Conservation (phyloP, 2,329 filamentous ascomycete species). For the Arthrobotrys megalospora region DNA sequence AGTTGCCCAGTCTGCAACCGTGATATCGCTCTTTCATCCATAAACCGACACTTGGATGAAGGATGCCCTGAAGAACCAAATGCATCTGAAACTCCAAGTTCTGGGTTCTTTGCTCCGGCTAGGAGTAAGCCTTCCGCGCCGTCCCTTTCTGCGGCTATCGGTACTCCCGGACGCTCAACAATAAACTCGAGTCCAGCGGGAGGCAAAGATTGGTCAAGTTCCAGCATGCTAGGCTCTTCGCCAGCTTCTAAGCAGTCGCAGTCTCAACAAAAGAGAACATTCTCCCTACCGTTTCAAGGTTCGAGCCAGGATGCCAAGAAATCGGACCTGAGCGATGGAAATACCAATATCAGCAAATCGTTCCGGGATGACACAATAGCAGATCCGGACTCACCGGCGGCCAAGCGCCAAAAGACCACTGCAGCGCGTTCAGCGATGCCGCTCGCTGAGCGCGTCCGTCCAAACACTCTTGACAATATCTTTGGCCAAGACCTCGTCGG, state of each 20-base stretch:
- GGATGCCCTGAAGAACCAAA: constrained; percentile 71
- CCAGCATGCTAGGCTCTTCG: constrained; percentile 20
- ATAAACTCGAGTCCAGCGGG: constrained; percentile 29
- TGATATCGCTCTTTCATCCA: constrained; percentile 78
- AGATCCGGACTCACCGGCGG: constrained; percentile 61
- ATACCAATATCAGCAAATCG: constrained; percentile 12
- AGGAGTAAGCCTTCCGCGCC: constrained; percentile 32
- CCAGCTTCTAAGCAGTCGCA: constrained; percentile 32
- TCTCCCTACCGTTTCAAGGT: constrained; percentile 38
- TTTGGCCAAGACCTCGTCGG: constrained; percentile 94
- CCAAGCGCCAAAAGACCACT: constrained; percentile 63
- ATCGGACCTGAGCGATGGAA: background rate
- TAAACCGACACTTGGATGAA: constrained; percentile 93
- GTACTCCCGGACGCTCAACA: constrained; percentile 3
- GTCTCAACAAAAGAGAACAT: constrained; percentile 49
- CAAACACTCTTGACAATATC: constrained; percentile 84
- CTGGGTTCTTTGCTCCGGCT: constrained; percentile 34
- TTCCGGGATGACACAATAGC: constrained; percentile 29
- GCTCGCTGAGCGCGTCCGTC: constrained; percentile 93
- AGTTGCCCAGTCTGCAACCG: constrained; percentile 84
- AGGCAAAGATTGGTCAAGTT: constrained; percentile 19
- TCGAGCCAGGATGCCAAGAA: constrained; percentile 33
- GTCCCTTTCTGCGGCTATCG: background rate
- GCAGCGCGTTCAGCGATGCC: constrained; percentile 76
- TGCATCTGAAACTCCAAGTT: constrained; percentile 16